These are phyloP conservation scores for Musa beccarii DNA, from an alignment of 176 grass and related monocot genomes.

Conservation along the genomic window DNA sequence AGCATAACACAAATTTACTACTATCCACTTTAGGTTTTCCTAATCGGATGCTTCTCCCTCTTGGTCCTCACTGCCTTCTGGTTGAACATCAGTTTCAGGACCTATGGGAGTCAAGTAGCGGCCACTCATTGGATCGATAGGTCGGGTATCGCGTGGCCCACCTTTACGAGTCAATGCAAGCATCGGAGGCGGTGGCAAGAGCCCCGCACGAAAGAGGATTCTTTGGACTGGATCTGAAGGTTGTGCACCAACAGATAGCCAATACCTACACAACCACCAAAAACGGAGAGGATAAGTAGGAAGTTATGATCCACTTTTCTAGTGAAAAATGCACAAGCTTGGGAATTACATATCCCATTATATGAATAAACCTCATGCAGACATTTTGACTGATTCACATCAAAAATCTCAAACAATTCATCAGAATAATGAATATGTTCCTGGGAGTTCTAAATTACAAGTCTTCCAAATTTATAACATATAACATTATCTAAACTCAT, in stretches of 20 bases:
- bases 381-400: too few relatives aligned
- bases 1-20: background rate
- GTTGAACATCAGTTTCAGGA: conserved; percentile 22
- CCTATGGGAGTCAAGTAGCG: conserved; percentile 35
- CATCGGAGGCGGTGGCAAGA: conserved; percentile 79
- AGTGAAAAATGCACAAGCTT: too few relatives aligned
- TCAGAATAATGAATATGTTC: too few relatives aligned
- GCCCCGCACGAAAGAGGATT: conserved; percentile 70
- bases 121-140: conserved; percentile 75
- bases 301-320: too few relatives aligned
- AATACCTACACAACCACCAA: conserved; percentile 42
- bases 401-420: too few relatives aligned
- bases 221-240: conserved; percentile 79
- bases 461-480: too few relatives aligned
- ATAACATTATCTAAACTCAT: too few relatives aligned
- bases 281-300: background rate
- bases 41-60: conserved; percentile 20
- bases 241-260: conserved; percentile 84
- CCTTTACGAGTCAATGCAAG: conserved; percentile 71
- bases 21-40: conserved; percentile 16
- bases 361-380: too few relatives aligned
- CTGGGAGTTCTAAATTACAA: too few relatives aligned
- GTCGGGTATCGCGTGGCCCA: conserved; percentile 51
- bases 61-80: conserved; percentile 20
- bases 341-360: too few relatives aligned